These are phyloP conservation scores for Pinus tabuliformis DNA, from an alignment of 75 land plant species.

Conservation along the genomic window DNA sequence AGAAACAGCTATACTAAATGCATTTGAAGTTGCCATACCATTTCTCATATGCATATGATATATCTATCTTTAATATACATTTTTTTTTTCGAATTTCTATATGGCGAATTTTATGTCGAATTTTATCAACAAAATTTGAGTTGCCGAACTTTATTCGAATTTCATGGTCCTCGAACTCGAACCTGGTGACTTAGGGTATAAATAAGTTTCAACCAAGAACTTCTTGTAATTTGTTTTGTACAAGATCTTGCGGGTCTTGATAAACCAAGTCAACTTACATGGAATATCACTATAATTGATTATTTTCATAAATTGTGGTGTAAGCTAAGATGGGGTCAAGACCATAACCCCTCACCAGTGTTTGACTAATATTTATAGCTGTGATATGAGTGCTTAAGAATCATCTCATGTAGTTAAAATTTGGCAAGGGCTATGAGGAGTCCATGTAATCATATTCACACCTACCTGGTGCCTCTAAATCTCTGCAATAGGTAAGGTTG, in stretches of 20 bases:
- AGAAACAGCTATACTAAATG: no score
- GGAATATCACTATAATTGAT: slow-evolving; percentile 88
- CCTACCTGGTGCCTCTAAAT: slow-evolving; percentile 44
- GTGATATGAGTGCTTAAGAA: slow-evolving; percentile 81
- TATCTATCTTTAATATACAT: no score
- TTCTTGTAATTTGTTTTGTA: slow-evolving; percentile 66
- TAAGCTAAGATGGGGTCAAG: slow-evolving; percentile 74
- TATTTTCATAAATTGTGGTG: slow-evolving; percentile 64
- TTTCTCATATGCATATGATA: no score
- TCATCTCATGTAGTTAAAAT: slow-evolving; percentile 88
- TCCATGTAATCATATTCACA: no score
- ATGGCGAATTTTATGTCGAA: no score
- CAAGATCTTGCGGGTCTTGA: slow-evolving; percentile 41
- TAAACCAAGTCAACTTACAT: slow-evolving; percentile 73
- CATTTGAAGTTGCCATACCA: no score
- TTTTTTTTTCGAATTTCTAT: no score
- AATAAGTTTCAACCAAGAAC: slow-evolving; percentile 33
- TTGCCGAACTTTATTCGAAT: no score
- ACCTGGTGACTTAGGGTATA: no score
- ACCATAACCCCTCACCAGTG: slow-evolving; percentile 22
- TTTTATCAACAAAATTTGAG: no score
- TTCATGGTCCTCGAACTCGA: no score
- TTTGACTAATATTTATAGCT: slow-evolving; percentile 58
- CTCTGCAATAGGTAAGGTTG: slow-evolving; percentile 79
- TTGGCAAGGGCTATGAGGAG: slow-evolving; percentile 77